These are phyloP conservation scores for Exsudoporus floridanus DNA, from an alignment of 1,284 basidiomycete genomes.

Conservation along the genomic window DNA sequence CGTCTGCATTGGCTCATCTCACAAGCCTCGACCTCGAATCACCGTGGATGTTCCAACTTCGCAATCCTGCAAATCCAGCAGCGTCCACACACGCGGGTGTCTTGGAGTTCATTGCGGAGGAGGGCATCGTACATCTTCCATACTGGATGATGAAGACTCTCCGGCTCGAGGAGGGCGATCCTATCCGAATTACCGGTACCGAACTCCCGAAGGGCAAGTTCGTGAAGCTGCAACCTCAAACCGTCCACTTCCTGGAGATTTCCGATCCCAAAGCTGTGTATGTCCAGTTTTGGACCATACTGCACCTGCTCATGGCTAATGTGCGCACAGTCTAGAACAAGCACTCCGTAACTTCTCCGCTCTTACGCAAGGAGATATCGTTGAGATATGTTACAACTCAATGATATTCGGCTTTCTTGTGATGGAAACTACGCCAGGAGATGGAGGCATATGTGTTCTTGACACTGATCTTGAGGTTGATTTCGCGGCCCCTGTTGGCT, in stretches of 20 bases:
- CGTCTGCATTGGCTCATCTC: constrained; percentile 87
- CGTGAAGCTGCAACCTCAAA: constrained; percentile 96
- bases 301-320: constrained; percentile 7
- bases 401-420: constrained; percentile 94
- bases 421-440: constrained; percentile 91
- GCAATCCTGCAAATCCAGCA: constrained; percentile 84
- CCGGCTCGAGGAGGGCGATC: constrained; percentile 90
- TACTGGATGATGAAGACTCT: constrained; percentile 99
- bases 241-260: constrained; percentile 91
- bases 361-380: constrained; percentile 87
- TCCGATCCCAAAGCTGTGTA: constrained; percentile 97
- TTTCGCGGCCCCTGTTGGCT: constrained; percentile 74
- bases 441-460: constrained; percentile 85
- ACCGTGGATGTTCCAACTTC: constrained; percentile 96
- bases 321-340: constrained; percentile 76
- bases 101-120: constrained; percentile 97
- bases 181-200: constrained; percentile 87
- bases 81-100: constrained; percentile 96
- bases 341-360: constrained; percentile 93
- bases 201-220: constrained; percentile 92
- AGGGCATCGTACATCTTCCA: constrained; percentile 93
- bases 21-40: constrained; percentile 87
- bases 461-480: constrained; percentile 97
- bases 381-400: constrained; percentile 89
- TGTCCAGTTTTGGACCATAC: constrained; percentile 33